phyloP scores from a whole-genome alignment of 352 stramenopile species.

The Globisporangium camurandrum region DNA sequence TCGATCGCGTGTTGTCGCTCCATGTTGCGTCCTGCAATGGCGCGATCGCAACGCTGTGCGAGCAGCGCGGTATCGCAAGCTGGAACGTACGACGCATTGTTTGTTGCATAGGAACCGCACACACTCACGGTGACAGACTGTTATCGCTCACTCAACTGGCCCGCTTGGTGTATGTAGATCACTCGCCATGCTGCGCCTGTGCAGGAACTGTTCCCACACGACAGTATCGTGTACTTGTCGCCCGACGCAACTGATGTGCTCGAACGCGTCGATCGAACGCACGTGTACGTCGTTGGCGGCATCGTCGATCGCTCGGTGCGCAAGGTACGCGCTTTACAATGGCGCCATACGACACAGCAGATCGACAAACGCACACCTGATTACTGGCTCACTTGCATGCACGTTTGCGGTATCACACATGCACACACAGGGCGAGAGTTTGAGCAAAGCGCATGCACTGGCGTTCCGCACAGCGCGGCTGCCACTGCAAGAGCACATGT shows the following conservation, averaged over 20 bases:
- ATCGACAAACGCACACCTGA: background rate
- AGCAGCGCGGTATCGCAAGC: conserved; percentile 29
- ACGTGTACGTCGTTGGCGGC: conserved; percentile 73
- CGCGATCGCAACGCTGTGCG: conserved; percentile 22
- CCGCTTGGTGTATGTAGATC: conserved; percentile 5
- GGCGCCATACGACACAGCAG: background rate
- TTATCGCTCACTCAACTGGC: too few relatives aligned
- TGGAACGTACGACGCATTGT: conserved; percentile 45
- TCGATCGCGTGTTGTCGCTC: conserved; percentile 56
- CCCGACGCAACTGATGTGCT: conserved; percentile 76
- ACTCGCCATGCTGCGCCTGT: conserved; percentile 34
- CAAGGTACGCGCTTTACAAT: conserved; percentile 27
- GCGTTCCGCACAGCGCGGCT: conserved; percentile 34
- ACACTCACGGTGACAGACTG: too few relatives aligned
- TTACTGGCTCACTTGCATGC: background rate
- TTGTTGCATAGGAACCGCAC: too few relatives aligned
- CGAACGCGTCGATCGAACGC: conserved; percentile 27
- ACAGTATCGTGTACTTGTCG: conserved; percentile 73
- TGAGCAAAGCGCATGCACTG: conserved; percentile 24
- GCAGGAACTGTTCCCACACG: conserved; percentile 33
- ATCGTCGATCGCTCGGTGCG: conserved; percentile 83
- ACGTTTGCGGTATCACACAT: background rate
- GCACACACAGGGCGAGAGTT: conserved; percentile 31
- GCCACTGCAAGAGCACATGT: conserved; percentile 60
- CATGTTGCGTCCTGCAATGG: conserved; percentile 41